Evolutionary conservation across 768 basidiomycete species (phyloP).

Genomic region (Suillus subalutaceus): DNA sequence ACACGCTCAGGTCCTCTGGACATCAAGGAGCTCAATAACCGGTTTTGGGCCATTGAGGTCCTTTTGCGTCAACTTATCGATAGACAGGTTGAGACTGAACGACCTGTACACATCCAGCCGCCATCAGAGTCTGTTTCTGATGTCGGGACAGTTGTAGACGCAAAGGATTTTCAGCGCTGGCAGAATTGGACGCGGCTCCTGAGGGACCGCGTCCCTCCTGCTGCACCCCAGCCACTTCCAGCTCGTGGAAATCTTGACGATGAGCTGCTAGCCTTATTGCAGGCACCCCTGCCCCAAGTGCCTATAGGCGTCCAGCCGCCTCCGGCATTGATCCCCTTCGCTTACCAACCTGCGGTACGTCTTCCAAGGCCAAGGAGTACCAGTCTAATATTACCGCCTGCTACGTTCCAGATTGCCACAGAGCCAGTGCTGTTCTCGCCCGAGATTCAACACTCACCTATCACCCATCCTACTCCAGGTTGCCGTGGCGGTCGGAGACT

Average conservation of each 20-base stretch:
- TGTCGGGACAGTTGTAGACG: slow-evolving; percentile 30
- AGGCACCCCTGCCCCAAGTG: slow-evolving; percentile 43
- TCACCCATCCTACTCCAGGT: not conserved
- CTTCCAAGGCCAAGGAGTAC: slow-evolving; percentile 43
- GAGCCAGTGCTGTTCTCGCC: slow-evolving; percentile 24
- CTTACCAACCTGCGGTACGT: slow-evolving; percentile 51
- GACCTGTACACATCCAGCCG: slow-evolving; percentile 14
- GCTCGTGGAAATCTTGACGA: slow-evolving; percentile 58
- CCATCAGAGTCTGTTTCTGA: slow-evolving; percentile 33
- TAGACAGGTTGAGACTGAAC: slow-evolving; percentile 13
- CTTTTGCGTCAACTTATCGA: slow-evolving; percentile 22
- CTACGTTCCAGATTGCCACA: slow-evolving; percentile 32
- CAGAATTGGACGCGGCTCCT: slow-evolving; percentile 27
- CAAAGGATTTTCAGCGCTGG: slow-evolving; percentile 4
- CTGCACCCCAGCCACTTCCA: slow-evolving; percentile 44
- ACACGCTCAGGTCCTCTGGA: slow-evolving; percentile 43
- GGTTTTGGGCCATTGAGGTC: slow-evolving; percentile 28
- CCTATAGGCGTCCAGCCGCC: slow-evolving; percentile 47
- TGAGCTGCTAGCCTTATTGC: slow-evolving; percentile 61
- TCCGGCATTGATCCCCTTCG: slow-evolving; percentile 56
- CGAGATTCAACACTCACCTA: slow-evolving; percentile 17
- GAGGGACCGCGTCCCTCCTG: slow-evolving; percentile 40
- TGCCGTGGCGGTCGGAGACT: not conserved
- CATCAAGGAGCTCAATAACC: slow-evolving; percentile 41
- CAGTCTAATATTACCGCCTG: slow-evolving; percentile 37